These are phyloP conservation scores for Conticribra weissflogii DNA, from an alignment of 108 stramenopile species.

Conservation along the genomic window DNA sequence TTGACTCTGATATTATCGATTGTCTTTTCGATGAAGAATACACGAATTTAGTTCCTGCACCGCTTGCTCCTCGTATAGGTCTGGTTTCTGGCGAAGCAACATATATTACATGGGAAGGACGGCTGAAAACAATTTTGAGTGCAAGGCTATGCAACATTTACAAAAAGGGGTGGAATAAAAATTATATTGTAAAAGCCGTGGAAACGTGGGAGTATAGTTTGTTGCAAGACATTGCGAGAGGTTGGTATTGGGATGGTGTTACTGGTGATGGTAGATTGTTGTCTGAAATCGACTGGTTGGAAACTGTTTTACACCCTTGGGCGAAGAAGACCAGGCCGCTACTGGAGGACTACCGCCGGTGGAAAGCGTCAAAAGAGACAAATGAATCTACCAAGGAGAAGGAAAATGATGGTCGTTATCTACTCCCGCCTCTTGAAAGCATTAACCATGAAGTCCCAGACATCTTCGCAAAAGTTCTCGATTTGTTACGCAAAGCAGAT, in stretches of 20 bases:
- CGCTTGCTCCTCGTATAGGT: conserved; percentile 59
- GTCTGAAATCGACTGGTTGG: conserved; percentile 58
- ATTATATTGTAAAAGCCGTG: conserved; percentile 46
- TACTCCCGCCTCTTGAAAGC: conserved; percentile 31
- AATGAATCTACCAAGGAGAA: neutral
- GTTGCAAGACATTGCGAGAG: conserved; percentile 48
- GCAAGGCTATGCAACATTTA: conserved; percentile 58
- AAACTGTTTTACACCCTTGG: conserved; percentile 70
- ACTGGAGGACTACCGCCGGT: conserved; percentile 67
- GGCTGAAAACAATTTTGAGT: conserved; percentile 60
- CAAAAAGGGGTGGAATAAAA: conserved; percentile 65
- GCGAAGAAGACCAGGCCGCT: conserved; percentile 56
- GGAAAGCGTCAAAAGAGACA: conserved; percentile 51
- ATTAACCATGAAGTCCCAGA: conserved; percentile 64
- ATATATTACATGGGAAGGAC: conserved; percentile 76
- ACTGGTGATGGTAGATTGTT: conserved; percentile 53
- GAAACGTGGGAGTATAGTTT: conserved; percentile 60
- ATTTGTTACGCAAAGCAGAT: conserved; percentile 64
- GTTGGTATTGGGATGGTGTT: conserved; percentile 64
- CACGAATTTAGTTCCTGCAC: conserved; percentile 73
- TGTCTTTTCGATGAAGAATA: conserved; percentile 85
- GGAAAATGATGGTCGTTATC: neutral
- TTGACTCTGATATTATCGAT: conserved; percentile 72
- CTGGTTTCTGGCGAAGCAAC: conserved; percentile 62
- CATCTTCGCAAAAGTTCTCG: conserved; percentile 59